Percentiles rank a stretch among this genome's conserved stretches.
These are phyloP conservation scores for Penicillium samsonianum DNA, from an alignment of 495 filamentous ascomycete genomes.

Conservation along the genomic window DNA sequence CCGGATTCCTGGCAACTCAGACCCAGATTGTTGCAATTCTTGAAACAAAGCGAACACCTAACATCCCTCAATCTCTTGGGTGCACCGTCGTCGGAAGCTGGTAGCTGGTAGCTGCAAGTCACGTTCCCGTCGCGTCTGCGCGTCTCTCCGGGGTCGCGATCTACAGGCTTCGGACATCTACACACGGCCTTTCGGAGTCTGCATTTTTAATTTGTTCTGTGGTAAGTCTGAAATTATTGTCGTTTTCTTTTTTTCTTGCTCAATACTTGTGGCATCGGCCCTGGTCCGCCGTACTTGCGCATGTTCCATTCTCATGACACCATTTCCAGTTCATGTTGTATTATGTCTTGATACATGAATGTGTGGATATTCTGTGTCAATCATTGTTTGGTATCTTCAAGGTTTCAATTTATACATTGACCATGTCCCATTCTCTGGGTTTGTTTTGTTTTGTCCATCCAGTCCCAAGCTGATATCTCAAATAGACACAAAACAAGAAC, in stretches of 20 bases:
- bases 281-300: background rate
- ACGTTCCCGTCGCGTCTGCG: conserved; percentile 37
- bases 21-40: background rate
- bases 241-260: background rate
- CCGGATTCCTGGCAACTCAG: background rate
- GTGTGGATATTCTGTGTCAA: background rate
- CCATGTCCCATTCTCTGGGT: background rate
- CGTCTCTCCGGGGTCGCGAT: conserved; percentile 29
- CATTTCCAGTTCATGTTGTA: conserved; percentile 2
- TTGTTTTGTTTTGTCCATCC: background rate
- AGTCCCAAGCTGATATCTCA: conserved; percentile 8
- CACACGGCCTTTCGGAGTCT: background rate
- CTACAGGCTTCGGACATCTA: conserved; percentile 13
- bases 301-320: background rate
- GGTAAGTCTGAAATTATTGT: background rate
- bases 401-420: background rate
- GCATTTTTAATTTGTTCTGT: background rate
- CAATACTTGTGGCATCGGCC: background rate
- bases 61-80: background rate
- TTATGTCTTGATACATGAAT: background rate
- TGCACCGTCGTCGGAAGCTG: conserved; percentile 11
- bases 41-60: background rate
- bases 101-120: conserved; percentile 13
- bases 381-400: background rate
- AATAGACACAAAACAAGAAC: background rate